These are phyloP conservation scores for Cystodermella granulosa DNA, from an alignment of 1,284 basidiomycete genomes.

Conservation along the genomic window DNA sequence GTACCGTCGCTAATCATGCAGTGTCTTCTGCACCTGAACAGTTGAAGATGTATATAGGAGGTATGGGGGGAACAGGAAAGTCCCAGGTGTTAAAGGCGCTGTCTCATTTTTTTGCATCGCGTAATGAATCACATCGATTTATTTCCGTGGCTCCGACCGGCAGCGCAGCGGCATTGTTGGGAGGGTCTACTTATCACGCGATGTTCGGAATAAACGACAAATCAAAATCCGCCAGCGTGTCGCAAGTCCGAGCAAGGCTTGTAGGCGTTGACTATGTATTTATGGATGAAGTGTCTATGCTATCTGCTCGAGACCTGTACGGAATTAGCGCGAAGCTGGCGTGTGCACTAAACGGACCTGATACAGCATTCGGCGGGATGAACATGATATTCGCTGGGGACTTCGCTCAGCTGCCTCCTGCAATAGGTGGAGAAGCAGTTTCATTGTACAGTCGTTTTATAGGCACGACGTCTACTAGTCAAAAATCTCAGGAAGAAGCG, in stretches of 20 bases:
- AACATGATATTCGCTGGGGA: constrained; percentile 18
- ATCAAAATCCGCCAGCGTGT: background rate
- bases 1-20: constrained; percentile 25
- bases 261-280: constrained; percentile 34
- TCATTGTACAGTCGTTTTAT: constrained; percentile 6
- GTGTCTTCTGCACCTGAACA: constrained; percentile 11
- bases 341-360: constrained; percentile 6
- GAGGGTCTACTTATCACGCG: constrained; percentile 33
- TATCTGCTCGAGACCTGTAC: constrained; percentile 25
- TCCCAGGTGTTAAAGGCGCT: constrained; percentile 30
- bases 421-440: constrained; percentile 4
- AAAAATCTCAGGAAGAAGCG: constrained; percentile 4
- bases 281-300: constrained; percentile 39
- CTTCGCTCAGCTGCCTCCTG: constrained; percentile 12
- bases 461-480: background rate
- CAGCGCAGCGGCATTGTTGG: constrained; percentile 33
- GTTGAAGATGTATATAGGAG: constrained; percentile 37
- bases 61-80: too few relatives aligned
- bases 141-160: constrained; percentile 38
- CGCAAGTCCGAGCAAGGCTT: constrained; percentile 5
- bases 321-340: constrained; percentile 14
- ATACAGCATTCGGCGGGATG: constrained; percentile 18
- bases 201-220: background rate
- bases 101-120: constrained; percentile 20
- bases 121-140: constrained; percentile 25